Base-by-base conservation (phyloP, 2,329 filamentous ascomycete species). In the Alternaria viburni region DNA sequence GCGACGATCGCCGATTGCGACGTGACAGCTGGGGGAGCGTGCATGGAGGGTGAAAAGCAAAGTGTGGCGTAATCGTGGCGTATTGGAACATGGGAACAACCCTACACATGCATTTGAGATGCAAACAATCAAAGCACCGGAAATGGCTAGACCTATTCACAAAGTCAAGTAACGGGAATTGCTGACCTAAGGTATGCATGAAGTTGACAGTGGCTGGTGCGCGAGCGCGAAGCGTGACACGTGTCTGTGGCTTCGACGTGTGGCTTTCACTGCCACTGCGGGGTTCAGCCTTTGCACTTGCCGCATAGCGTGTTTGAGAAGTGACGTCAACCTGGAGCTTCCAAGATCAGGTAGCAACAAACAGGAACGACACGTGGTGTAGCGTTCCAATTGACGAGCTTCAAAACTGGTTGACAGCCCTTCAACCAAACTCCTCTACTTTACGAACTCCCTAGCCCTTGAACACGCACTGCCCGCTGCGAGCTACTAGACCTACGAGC, bases 111-210 rank as follows among this genome's bases (percentile, higher is more conserved):
- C 8, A 23, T n/a, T 21, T n/a, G 13, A 7, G 17, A 71, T 70
- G 4, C 46, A 73, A 54, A 75, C 69, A n/a, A 21, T 6, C 13
- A 25, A 52, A 36, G 19, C 9, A 52, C 32, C n/a, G 28, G 13
- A 52, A 41, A 12, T 10, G 19, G 49, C 1, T 23, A 36, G 30
- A 7, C 30, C 5, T n/a, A 5, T 6, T 41, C n/a, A 15, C 19
- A 17, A 2, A 36, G 49, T 41, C 8, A 52, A 17, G 2, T 61
- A 63, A 12, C 68, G 61, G 21, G 19, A 25, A 44, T 62, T 44
- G 36, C 28, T 51, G 13, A 32, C 26, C 26, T 32, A n/a, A 41
- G 30, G 19, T 23, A 15, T 28, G 5, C 13, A 41, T 6, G 30
- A 17, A 52, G 30, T 23, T 13, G 19, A 36, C 13, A 36, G 49